Percentiles rank a stretch among this genome's conserved stretches.
These are phyloP conservation scores for Papiliotrema flavescens DNA, from an alignment of 1,284 basidiomycete genomes.

Conservation along the genomic window DNA sequence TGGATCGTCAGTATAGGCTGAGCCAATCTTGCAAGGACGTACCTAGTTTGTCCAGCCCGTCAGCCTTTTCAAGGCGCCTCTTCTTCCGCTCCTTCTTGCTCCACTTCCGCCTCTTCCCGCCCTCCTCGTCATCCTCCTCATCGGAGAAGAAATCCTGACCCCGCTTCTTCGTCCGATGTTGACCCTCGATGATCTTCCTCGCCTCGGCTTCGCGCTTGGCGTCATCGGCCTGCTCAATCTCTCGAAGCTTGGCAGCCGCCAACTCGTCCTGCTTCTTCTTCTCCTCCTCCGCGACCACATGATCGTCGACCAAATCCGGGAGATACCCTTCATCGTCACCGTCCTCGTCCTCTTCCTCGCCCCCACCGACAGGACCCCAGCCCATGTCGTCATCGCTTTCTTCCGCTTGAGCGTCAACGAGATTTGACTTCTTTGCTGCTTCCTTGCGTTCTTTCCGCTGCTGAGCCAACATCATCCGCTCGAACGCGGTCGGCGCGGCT, in stretches of 20 bases:
- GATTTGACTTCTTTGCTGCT: constrained; percentile 1
- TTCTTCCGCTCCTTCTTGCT: constrained; percentile 27
- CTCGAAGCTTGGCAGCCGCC: constrained; percentile 31
- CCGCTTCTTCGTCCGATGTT: constrained; percentile 25
- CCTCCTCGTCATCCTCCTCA: constrained; percentile 27
- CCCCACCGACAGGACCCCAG: constrained; percentile 20
- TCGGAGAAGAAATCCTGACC: constrained; percentile 39
- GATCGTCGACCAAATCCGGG: constrained; percentile 38
- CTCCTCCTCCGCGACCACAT: constrained; percentile 26
- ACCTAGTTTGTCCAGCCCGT: constrained; percentile 33
- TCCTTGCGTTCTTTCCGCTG: constrained; percentile 4
- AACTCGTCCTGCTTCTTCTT: constrained; percentile 22
- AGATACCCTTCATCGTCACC: constrained; percentile 31
- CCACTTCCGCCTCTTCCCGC: constrained; percentile 9
- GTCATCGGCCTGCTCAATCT: constrained; percentile 36
- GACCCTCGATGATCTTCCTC: constrained; percentile 35
- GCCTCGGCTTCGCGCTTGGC: constrained; percentile 34
- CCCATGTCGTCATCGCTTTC: constrained; percentile 43
- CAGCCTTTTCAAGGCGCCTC: constrained; percentile 24
- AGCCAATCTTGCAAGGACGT: constrained; percentile 5
- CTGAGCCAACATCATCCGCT: constrained; percentile 16
- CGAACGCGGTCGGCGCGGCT: constrained; percentile 8
- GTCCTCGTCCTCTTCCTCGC: constrained; percentile 29
- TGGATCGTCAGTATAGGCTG: not conserved
- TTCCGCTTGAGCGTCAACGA: constrained; percentile 42